Evolutionary conservation across 2,329 filamentous ascomycete species (phyloP), one percentile per base, ranked within the genome.

Genomic region (Byssoonygena ceratinophila): DNA sequence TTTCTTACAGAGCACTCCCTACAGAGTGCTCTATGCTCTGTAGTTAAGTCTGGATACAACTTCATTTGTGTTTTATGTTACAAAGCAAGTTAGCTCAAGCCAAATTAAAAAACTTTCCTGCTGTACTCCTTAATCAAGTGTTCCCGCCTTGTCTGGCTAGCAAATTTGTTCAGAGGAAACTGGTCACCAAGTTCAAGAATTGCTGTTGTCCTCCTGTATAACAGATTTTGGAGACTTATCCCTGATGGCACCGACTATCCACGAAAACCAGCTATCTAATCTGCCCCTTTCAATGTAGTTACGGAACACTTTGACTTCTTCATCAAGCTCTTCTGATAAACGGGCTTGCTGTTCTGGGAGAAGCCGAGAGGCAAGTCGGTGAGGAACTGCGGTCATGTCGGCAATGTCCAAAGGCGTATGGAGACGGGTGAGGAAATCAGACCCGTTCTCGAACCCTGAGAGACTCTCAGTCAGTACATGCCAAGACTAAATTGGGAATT

Each of bases 241-340:
- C 51, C 22, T 29, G 36, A 55, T 55, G 20, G 51, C 54, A 32
- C 64, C 62, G 8, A 70, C 54, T 27, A 69, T 67, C 11, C 68
- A 70, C 31, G 66, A 64, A 54, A 77, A 76, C 86, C 90, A 94
- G 52, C 83, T 76, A 5, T 81, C 79, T 9, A 95, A 75, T 34
- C 82, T 76, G 54, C 81, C 76, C 65, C 82, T 82, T 52, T 84
- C 78, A 18, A 92, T 74, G 63, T 81, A 81, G 47, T 76, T 74
- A 48, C 74, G 71, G 36, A 96, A 73, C 9, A 78, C 64, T 55
- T 77, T 75, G 62, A 91, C 85, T 68, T 95, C 89, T 53, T 76
- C 75, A 53, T 79, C 74, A 71, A 92, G 84, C 54, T 87, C 86
- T 23, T 82, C 78, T 25, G 83, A 70, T 54, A 94, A 77, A 53